Percentiles rank a stretch among this genome's conserved stretches.
Conservation (phyloP, 352 stramenopile species). For the Thraustochytrium striatum region DNA sequence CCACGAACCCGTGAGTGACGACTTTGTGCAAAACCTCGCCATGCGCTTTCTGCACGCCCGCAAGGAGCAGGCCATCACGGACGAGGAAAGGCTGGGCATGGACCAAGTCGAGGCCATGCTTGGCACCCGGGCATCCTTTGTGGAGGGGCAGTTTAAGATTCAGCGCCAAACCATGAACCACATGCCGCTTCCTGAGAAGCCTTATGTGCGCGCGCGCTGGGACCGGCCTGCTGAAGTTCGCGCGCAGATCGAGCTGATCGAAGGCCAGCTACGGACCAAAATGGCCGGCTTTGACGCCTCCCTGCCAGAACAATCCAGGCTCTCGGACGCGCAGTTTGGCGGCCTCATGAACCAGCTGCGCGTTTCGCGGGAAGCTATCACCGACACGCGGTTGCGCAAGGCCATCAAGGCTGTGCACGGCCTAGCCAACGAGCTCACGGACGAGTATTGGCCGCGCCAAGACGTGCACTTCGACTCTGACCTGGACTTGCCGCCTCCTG, state of each 20-base stretch:
- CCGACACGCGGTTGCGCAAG: background rate
- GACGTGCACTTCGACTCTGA: background rate
- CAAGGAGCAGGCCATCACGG: conserved; percentile 2
- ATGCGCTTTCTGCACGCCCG: conserved; percentile 30
- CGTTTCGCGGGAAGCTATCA: background rate
- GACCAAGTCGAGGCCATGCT: conserved; percentile 25
- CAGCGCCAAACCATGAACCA: conserved; percentile 5
- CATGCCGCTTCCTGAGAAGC: conserved; percentile 6
- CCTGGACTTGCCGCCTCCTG: background rate
- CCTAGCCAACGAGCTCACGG: background rate
- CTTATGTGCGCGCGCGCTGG: conserved; percentile 21
- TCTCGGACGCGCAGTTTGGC: background rate
- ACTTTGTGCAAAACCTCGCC: background rate
- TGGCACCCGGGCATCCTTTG: conserved; percentile 1
- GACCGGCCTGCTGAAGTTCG: conserved; percentile 17
- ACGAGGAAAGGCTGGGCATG: conserved; percentile 23
- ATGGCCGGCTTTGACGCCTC: conserved; percentile 11
- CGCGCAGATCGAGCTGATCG: background rate
- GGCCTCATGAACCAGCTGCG: background rate
- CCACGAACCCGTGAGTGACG: conserved; percentile 2
- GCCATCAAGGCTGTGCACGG: background rate
- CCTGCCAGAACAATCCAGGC: background rate
- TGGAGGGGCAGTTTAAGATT: background rate
- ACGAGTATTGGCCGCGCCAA: conserved; percentile 11
- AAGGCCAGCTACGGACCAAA: background rate